phyloP scores from a whole-genome alignment of 129 eudicot species.

The Pseudognaphalium luteoalbum region DNA sequence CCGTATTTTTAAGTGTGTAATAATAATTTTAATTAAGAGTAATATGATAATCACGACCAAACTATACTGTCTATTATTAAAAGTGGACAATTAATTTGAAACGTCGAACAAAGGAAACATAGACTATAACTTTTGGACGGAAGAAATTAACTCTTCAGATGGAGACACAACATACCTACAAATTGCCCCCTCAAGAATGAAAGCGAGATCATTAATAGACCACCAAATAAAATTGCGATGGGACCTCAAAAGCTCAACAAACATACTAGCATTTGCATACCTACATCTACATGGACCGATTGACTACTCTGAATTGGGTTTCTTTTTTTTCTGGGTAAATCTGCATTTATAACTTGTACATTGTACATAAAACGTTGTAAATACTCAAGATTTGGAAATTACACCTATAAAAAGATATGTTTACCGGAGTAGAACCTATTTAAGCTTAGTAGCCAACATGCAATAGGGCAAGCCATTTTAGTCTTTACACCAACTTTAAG shows the following conservation, averaged over 20 bases:
- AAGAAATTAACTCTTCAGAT: too few relatives aligned
- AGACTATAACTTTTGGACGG: too few relatives aligned
- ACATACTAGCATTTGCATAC: too few relatives aligned
- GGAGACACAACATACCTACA: background rate
- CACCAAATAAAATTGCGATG: background rate
- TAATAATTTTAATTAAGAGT: too few relatives aligned
- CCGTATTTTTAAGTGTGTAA: too few relatives aligned
- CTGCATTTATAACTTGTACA: conserved; percentile 11
- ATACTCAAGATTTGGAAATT: background rate
- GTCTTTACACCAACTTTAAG: conserved; percentile 1
- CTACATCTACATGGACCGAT: too few relatives aligned
- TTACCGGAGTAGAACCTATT: conserved; percentile 18
- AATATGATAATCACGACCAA: too few relatives aligned
- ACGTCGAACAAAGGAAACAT: too few relatives aligned
- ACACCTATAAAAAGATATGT: background rate
- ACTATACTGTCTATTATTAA: too few relatives aligned
- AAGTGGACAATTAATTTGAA: too few relatives aligned
- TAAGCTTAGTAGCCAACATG: background rate
- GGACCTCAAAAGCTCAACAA: background rate
- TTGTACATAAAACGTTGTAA: conserved; percentile 1
- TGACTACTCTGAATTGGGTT: conserved; percentile 19
- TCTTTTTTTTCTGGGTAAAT: background rate
- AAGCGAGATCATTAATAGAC: conserved; percentile 22
- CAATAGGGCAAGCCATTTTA: conserved; percentile 1
- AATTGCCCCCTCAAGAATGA: conserved; percentile 19